These are phyloP conservation scores for Laguncularia racemosa DNA, from an alignment of 345 rosid genomes.

Conservation along the genomic window DNA sequence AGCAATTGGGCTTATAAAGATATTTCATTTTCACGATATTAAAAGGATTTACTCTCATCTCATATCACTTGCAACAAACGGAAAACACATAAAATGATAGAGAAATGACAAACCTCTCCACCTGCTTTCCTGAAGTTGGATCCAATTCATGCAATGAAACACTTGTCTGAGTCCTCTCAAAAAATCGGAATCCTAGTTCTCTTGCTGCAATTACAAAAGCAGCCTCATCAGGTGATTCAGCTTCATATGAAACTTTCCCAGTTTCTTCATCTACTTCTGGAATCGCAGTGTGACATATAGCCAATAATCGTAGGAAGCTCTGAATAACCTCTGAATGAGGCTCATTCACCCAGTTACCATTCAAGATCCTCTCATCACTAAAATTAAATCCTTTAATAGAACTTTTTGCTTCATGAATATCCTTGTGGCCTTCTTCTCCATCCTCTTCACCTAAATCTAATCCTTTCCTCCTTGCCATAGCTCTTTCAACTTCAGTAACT, in stretches of 20 bases:
- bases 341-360: conserved; percentile 68
- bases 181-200: conserved; percentile 88
- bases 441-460: conserved; percentile 36
- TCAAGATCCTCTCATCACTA: conserved; percentile 63
- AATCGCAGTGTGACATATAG: conserved; percentile 91
- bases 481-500: conserved; percentile 84
- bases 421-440: conserved; percentile 23
- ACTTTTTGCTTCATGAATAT: conserved; percentile 25
- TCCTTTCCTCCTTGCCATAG: conserved; percentile 62
- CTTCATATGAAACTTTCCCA: conserved; percentile 65
- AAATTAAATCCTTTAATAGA: conserved; percentile 76
- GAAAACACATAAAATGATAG: not conserved
- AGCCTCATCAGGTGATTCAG: conserved; percentile 98
- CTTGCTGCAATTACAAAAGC: conserved; percentile 90
- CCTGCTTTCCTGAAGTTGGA: conserved; percentile 34
- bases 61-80: not conserved
- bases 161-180: conserved; percentile 65
- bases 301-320: conserved; percentile 58
- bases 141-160: conserved; percentile 65
- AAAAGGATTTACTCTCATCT: not conserved
- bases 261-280: conserved; percentile 84
- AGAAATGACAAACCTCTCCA: conserved; percentile 41
- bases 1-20: too few relatives aligned
- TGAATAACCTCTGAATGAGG: conserved; percentile 45
- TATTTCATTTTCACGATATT: too few relatives aligned